Evolutionary conservation across 129 eudicot genomes (phyloP), one percentile per base, ranked within the genome.

Genomic region (Escallonia herrerae): DNA sequence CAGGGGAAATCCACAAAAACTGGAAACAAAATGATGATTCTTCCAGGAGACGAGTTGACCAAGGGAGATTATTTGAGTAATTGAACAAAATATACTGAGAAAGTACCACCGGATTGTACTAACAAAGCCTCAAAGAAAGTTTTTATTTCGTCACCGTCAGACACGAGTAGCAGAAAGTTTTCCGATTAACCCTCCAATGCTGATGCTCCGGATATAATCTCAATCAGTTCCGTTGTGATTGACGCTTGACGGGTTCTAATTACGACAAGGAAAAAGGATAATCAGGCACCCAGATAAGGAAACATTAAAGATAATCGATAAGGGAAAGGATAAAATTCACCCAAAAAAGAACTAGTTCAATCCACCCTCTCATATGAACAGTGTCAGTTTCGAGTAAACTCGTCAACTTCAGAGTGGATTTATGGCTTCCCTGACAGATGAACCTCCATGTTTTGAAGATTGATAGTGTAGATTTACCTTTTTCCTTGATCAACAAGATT

Each of bases 121-220:
- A 51, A 45, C 0, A 11, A 51, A 51, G 13, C 56, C 11, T 51
- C 12, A 51, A 11, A 51, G 12, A 3, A 45, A 0, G 56, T 56
- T 67, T 51, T 84, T 84, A 82, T 82, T 85, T 81, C 75, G 74
- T 82, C 82, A 68, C 63, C 72, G 67, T 87, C 85, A 43, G 54
- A 68, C 52, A 62, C 49, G 64, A 41, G 49, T 46, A 50, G 45
- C 51, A 56, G 6, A 68, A 73, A 59, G 54, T 63, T 56, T 45
- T 45, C 48, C 74, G 71, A 59, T 79, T 76, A 93, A 62, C 91
- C 95, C 82, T 80, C 85, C 80, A 93, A 65, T 8, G 98, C 98
- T 51, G 98, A 86, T 65, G 98, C 98, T 78, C 98, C 98, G 13
- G 98, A 93, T 61, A 93, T 93, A 76, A 93, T 93, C 74, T 88